A percentile compares a stretch with the other conserved stretches of the same genome.
Conservation (phyloP, 163 green algal genomes). For the Prototheca cutis region DNA sequence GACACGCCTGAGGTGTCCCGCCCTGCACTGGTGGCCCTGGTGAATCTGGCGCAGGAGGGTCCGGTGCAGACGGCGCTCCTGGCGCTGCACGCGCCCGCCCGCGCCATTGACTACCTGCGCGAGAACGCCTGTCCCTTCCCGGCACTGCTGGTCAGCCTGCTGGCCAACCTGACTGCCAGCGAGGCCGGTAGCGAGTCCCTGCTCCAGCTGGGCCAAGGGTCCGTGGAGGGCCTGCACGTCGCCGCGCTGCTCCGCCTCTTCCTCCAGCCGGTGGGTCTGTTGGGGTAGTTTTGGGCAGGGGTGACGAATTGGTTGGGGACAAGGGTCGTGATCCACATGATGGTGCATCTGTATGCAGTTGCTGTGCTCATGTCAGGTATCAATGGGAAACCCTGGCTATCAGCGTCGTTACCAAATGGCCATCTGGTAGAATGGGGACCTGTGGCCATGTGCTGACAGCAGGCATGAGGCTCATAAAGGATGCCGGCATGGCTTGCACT, state of each 20-base stretch:
- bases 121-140: constrained; percentile 35
- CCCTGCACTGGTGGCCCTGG: constrained; percentile 40
- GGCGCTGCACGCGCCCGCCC: constrained; percentile 22
- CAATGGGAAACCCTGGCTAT: too few species aligned
- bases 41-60: constrained; percentile 66
- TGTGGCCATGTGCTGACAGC: too few species aligned
- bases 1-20: constrained; percentile 12
- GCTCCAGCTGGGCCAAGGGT: constrained; percentile 44
- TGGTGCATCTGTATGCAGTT: too few species aligned
- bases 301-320: too few species aligned
- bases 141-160: constrained; percentile 58
- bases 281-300: too few species aligned
- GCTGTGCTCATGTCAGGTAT: too few species aligned
- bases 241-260: constrained; percentile 54
- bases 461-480: too few species aligned
- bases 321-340: too few species aligned
- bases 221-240: constrained; percentile 39
- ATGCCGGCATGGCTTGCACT: too few species aligned
- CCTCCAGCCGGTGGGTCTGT: constrained; percentile 1
- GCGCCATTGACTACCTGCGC: constrained; percentile 51
- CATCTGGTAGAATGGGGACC: too few species aligned
- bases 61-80: constrained; percentile 33
- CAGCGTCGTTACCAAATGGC: too few species aligned
- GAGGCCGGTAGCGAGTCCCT: constrained; percentile 49
- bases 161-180: constrained; percentile 64